Conservation (phyloP, 1,284 basidiomycete species). For the Ceratobasidium sp. region DNA sequence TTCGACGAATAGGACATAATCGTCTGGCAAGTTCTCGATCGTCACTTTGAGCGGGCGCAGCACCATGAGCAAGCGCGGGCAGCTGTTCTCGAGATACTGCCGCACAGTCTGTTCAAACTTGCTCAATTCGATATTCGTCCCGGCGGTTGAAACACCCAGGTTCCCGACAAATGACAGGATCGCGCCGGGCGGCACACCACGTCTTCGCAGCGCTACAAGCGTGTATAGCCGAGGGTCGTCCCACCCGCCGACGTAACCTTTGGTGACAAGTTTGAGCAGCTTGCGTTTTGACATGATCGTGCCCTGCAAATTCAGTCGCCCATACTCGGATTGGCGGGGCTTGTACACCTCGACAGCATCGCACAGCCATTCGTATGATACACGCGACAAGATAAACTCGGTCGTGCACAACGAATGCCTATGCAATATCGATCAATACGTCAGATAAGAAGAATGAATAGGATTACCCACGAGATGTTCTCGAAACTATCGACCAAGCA, state of each 20-base stretch:
- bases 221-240: slow-evolving; percentile 99
- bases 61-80: slow-evolving; percentile 93
- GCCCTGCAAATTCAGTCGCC: slow-evolving; percentile 92
- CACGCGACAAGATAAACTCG: slow-evolving; percentile 96
- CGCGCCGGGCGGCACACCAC: slow-evolving; percentile 95
- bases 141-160: slow-evolving; percentile 90
- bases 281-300: slow-evolving; percentile 99
- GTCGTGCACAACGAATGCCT: slow-evolving; percentile 98
- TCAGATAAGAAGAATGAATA: not conserved
- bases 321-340: slow-evolving; percentile 98
- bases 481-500: slow-evolving; percentile 99
- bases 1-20: slow-evolving; percentile 84
- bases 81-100: slow-evolving; percentile 88
- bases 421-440: slow-evolving; percentile 31
- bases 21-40: slow-evolving; percentile 90
- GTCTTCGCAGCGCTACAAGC: slow-evolving; percentile 91
- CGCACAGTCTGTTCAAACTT: slow-evolving; percentile 93
- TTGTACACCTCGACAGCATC: slow-evolving; percentile 97
- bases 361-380: slow-evolving; percentile 99
- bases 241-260: slow-evolving; percentile 90
- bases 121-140: slow-evolving; percentile 85
- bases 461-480: slow-evolving; percentile 88
- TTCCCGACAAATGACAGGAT: slow-evolving; percentile 92
- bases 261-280: slow-evolving; percentile 88
- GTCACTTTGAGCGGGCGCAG: slow-evolving; percentile 90